These are phyloP conservation scores for Xylariales sp. DNA, from an alignment of 2,329 filamentous ascomycete genomes.

Conservation along the genomic window DNA sequence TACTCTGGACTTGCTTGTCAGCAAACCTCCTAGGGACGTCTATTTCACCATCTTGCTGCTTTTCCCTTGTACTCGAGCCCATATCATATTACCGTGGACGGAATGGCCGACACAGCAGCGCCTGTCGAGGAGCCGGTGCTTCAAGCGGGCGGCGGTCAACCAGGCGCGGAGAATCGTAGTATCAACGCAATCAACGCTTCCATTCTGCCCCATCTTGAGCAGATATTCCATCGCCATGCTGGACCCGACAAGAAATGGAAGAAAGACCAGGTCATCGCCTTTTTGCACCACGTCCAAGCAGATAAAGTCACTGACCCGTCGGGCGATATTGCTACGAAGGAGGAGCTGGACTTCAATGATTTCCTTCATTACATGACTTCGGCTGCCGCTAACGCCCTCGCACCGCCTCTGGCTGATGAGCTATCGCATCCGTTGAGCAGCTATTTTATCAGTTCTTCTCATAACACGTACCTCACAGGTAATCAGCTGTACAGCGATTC, in stretches of 20 bases:
- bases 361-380: conserved; percentile 57
- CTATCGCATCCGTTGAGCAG: conserved; percentile 77
- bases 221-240: conserved; percentile 39
- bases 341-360: conserved; percentile 38
- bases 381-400: conserved; percentile 36
- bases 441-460: conserved; percentile 91
- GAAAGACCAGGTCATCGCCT: conserved; percentile 38
- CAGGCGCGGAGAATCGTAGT: conserved; percentile 34
- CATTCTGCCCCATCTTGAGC: conserved; percentile 35
- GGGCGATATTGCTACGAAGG: conserved; percentile 24
- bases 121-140: conserved; percentile 25
- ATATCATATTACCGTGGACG: too few relatives aligned
- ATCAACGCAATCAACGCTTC: conserved; percentile 37
- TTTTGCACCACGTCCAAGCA: conserved; percentile 42
- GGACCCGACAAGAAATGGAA: conserved; percentile 38
- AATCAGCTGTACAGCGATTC: conserved; percentile 84
- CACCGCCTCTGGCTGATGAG: conserved; percentile 37
- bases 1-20: too few relatives aligned
- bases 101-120: neutral
- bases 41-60: too few relatives aligned
- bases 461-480: conserved; percentile 90
- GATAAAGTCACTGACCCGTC: conserved; percentile 27
- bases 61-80: too few relatives aligned
- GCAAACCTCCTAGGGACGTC: too few relatives aligned
- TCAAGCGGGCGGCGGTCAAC: conserved; percentile 43